Base-by-base conservation (phyloP, 345 rosid genomes). In the Gossypium australe region DNA sequence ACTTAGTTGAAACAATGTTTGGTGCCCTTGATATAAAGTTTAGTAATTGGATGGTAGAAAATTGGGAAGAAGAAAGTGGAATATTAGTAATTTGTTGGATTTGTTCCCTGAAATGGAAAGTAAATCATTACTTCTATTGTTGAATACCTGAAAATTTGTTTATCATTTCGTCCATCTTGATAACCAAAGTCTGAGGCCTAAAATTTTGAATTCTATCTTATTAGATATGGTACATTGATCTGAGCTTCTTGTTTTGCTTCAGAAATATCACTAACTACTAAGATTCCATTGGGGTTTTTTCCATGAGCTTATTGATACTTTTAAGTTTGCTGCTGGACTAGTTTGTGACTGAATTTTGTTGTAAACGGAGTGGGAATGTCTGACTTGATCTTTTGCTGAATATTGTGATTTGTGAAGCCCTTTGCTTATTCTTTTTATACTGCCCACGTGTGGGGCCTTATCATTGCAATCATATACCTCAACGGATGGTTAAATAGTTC, bases 191-290 rank as follows among this genome's bases (percentile, higher is more conserved):
- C 41, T 1, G 41, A 22, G 41, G 24, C 11, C 41, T 24, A 20
- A 47, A 66, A 67, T 47, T 34, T 20, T 66, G 48, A 49, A 44
- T 45, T 64, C n/a, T 45, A 67, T 45, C 38, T 22, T 51, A 47
- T 8, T 67, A 7, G 56, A 24, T 38, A 22, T 67, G 71, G 3
- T 7, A 9, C 14, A 14, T 7, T 47, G 41, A 14, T 48, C 41
- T 67, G 41, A 13, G 71, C 71, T 48, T n/a, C 71, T 47, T 67
- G 41, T 67, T 66, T 67, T 7, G 34, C 71, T 22, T 67, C 12
- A 13, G 71, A 67, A 64, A 67, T 20, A 44, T 14, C 55, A 20
- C 18, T 47, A 25, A 67, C 24, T 16, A 16, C 7, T 44, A 12
- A 67, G 14, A 13, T 24, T 24, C 20, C 22, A 14, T 25, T 16